Conservation (phyloP, 1,284 basidiomycete genomes). For the Malassezia slooffiae region DNA sequence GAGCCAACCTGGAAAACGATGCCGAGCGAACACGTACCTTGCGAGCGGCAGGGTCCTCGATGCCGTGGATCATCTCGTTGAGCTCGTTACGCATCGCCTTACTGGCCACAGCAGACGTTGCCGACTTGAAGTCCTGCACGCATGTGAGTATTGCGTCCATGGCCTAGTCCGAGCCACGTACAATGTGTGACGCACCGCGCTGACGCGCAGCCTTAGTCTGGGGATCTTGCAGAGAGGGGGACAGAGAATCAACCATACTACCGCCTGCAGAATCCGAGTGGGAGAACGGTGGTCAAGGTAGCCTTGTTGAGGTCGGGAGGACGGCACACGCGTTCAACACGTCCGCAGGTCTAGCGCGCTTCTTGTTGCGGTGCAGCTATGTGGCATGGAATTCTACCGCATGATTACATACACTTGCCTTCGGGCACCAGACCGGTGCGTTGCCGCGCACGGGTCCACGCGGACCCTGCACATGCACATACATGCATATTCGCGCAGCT, state of each 20-base stretch:
- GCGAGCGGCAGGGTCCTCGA: constrained; percentile 53
- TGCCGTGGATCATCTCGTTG: constrained; percentile 67
- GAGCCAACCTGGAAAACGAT: neutral
- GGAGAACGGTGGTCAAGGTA: too few relatives aligned
- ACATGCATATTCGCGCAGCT: neutral
- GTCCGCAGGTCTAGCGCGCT: too few relatives aligned
- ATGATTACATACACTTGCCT: neutral
- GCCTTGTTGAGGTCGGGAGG: too few relatives aligned
- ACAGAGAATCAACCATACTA: constrained; percentile 23
- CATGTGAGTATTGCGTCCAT: neutral
- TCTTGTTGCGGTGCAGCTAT: too few relatives aligned
- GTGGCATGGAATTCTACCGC: too few relatives aligned
- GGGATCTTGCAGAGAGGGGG: constrained; percentile 34
- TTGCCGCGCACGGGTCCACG: neutral
- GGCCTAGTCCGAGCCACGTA: constrained; percentile 18
- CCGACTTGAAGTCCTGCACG: constrained; percentile 88
- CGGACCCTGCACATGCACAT: too few relatives aligned
- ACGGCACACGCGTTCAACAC: too few relatives aligned
- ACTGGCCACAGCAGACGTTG: constrained; percentile 90
- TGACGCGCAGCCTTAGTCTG: constrained; percentile 41
- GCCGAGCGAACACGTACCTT: constrained; percentile 56
- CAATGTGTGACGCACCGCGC: constrained; percentile 43
- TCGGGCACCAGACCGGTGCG: neutral
- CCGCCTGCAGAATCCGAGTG: neutral
- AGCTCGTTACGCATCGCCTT: constrained; percentile 99